Percentiles rank a stretch among this genome's conserved stretches.
Conservation (phyloP, 2,329 filamentous ascomycete genomes). For the Mycosphaerella sp. region DNA sequence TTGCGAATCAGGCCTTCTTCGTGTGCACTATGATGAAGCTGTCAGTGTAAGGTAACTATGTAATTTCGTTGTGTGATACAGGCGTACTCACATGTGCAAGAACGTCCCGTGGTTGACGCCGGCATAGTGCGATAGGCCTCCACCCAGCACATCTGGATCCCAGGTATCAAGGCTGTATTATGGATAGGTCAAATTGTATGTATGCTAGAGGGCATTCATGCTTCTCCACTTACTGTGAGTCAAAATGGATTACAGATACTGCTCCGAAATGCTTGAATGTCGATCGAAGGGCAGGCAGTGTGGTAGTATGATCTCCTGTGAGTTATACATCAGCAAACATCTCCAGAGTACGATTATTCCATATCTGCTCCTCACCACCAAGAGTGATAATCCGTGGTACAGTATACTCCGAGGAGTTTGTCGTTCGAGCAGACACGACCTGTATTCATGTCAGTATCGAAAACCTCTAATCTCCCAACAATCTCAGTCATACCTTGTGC, state of each 20-base stretch:
- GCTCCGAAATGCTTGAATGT: slow-evolving; percentile 47
- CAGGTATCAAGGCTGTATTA: slow-evolving; percentile 6
- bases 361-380: slow-evolving; percentile 32
- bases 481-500: slow-evolving; percentile 49
- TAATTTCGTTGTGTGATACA: too few species aligned
- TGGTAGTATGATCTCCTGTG: slow-evolving; percentile 50
- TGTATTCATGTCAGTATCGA: background rate
- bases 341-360: too few species aligned
- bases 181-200: background rate
- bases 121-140: slow-evolving; percentile 55
- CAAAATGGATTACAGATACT: slow-evolving; percentile 55
- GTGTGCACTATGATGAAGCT: slow-evolving; percentile 51
- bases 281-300: slow-evolving; percentile 48
- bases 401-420: slow-evolving; percentile 39
- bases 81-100: too few species aligned
- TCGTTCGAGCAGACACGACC: slow-evolving; percentile 37
- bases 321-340: too few species aligned
- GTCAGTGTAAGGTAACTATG: too few species aligned
- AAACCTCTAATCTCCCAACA: too few species aligned
- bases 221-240: slow-evolving; percentile 47
- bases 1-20: slow-evolving; percentile 56
- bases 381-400: slow-evolving; percentile 49
- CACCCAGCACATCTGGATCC: slow-evolving; percentile 51
- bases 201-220: slow-evolving; percentile 20
- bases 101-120: slow-evolving; percentile 57